Evolutionary conservation across 1,139 yeast species (phyloP).

Genomic region (Suhomyces bribrorum): DNA sequence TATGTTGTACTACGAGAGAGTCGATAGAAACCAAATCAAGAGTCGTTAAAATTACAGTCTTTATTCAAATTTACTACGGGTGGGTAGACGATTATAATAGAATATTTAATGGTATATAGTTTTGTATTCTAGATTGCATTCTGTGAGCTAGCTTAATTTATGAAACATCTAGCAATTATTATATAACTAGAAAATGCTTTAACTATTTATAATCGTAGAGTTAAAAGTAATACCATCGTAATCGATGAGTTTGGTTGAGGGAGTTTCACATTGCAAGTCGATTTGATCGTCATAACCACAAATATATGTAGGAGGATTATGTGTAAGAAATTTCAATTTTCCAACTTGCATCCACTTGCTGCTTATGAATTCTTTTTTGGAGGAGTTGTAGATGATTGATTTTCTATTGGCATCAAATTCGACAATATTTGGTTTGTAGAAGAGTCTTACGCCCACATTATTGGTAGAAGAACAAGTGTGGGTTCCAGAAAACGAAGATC

Average conservation of each 20-base stretch:
- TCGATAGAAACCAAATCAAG: conserved; percentile 31
- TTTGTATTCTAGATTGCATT: neutral
- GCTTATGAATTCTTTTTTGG: neutral
- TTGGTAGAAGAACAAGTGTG: conserved; percentile 18
- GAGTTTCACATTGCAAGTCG: conserved; percentile 19
- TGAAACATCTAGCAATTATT: too few relatives aligned
- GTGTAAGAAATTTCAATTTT: conserved; percentile 14
- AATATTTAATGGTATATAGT: neutral
- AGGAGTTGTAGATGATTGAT: conserved; percentile 7
- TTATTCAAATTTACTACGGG: too few relatives aligned
- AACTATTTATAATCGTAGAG: conserved; percentile 1
- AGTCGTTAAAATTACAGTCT: conserved; percentile 4
- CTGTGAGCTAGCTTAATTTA: too few relatives aligned
- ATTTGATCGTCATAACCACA: conserved; percentile 21
- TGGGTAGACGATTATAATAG: too few relatives aligned
- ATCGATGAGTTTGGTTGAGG: neutral
- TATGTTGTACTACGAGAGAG: conserved; percentile 76
- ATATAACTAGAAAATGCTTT: too few relatives aligned
- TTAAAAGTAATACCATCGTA: neutral
- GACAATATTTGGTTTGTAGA: conserved; percentile 18
- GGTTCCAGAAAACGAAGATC: conserved; percentile 15
- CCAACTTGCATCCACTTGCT: conserved; percentile 17
- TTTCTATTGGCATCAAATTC: conserved; percentile 14
- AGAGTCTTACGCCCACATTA: conserved; percentile 19
- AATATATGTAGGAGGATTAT: conserved; percentile 17